These are phyloP conservation scores for Kalanchoe fedtschenkoi DNA, from an alignment of 164 flowering plant species.

Conservation along the genomic window DNA sequence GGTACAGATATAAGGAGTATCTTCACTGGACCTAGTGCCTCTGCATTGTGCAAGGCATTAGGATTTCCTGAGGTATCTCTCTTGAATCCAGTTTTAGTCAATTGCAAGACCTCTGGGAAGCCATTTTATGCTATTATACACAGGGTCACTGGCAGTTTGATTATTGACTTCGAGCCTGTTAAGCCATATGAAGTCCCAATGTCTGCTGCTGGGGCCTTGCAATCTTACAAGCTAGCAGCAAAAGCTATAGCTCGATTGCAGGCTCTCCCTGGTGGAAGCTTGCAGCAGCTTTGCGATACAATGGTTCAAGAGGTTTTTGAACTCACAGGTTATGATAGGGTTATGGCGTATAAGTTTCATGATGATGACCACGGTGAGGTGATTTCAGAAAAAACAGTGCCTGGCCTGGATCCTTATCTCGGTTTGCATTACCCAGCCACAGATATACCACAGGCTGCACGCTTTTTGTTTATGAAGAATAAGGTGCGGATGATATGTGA, in stretches of 20 bases:
- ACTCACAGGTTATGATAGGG: slow-evolving; percentile 86
- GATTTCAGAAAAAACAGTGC: slow-evolving; percentile 56
- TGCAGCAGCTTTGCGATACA: slow-evolving; percentile 67
- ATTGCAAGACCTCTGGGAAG: slow-evolving; percentile 81
- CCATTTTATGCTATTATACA: slow-evolving; percentile 79
- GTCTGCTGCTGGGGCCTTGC: slow-evolving; percentile 90
- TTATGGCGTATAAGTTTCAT: slow-evolving; percentile 81
- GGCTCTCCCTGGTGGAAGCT: slow-evolving; percentile 67
- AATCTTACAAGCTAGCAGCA: slow-evolving; percentile 83
- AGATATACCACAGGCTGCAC: slow-evolving; percentile 82
- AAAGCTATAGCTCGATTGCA: slow-evolving; percentile 72
- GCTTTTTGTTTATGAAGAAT: slow-evolving; percentile 80
- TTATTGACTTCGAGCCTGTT: slow-evolving; percentile 80
- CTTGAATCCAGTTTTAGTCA: slow-evolving; percentile 72
- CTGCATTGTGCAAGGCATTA: slow-evolving; percentile 67
- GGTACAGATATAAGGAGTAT: slow-evolving; percentile 67
- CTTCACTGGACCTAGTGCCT: slow-evolving; percentile 67
- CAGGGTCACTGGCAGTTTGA: slow-evolving; percentile 63
- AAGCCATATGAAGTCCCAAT: slow-evolving; percentile 79
- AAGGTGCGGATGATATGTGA: slow-evolving; percentile 83
- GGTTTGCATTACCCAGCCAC: slow-evolving; percentile 92
- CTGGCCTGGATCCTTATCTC: slow-evolving; percentile 68
- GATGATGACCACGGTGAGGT: slow-evolving; percentile 94
- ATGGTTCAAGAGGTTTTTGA: slow-evolving; percentile 80
- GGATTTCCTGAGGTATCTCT: slow-evolving; percentile 66